A percentile compares a stretch with the other conserved stretches of the same genome.
These are phyloP conservation scores for Wallacemonas collosoma DNA, from an alignment of 208 protist genomes.

Conservation along the genomic window DNA sequence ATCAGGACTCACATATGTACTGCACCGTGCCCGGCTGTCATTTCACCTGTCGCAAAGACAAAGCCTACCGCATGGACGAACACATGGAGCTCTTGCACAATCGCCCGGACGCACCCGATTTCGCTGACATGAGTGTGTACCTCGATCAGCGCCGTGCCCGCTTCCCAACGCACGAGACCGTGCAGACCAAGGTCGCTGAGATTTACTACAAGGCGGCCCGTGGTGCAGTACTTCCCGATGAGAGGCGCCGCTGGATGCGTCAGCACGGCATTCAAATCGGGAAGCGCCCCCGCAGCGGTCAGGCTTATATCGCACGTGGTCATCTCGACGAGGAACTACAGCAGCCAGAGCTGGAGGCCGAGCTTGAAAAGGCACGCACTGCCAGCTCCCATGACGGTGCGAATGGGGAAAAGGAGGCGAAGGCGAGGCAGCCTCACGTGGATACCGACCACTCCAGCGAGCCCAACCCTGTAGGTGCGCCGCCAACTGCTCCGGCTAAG, in stretches of 20 bases:
- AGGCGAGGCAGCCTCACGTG: neutral
- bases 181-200: slow-evolving; percentile 84
- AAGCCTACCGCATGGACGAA: slow-evolving; percentile 83
- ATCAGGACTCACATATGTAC: slow-evolving; percentile 81
- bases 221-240: slow-evolving; percentile 71
- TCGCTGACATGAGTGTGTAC: slow-evolving; percentile 69
- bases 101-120: slow-evolving; percentile 78
- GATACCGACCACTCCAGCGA: too few species aligned
- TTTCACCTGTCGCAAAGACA: slow-evolving; percentile 77
- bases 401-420: neutral
- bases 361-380: neutral
- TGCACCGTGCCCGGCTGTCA: slow-evolving; percentile 79
- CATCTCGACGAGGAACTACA: slow-evolving; percentile 27
- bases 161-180: slow-evolving; percentile 81
- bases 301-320: slow-evolving; percentile 52
- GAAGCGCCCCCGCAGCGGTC: slow-evolving; percentile 64
- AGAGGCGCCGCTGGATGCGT: slow-evolving; percentile 81
- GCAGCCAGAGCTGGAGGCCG: neutral
- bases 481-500: slow-evolving; percentile 7
- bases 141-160: slow-evolving; percentile 63
- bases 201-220: slow-evolving; percentile 84
- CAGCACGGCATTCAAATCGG: slow-evolving; percentile 77
- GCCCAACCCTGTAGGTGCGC: too few species aligned
- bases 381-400: neutral
- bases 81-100: slow-evolving; percentile 88